A percentile compares a stretch with the other conserved stretches of the same genome.
Evolutionary conservation across 192 early-diverging fungal species (phyloP).

Genomic region (Podila epicladia): DNA sequence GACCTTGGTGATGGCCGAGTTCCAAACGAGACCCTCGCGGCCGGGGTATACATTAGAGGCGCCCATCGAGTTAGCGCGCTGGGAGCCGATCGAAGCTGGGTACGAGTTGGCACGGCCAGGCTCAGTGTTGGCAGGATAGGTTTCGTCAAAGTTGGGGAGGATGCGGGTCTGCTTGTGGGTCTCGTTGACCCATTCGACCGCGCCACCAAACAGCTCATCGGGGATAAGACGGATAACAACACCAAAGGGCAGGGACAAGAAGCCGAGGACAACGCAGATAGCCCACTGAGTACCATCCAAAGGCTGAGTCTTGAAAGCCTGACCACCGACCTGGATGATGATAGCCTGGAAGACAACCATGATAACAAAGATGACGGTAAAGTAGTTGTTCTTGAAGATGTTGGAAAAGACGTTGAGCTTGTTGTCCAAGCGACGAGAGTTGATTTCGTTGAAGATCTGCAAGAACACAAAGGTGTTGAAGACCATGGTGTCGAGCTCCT

Average conservation of each 20-base stretch:
- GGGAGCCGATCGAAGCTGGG: conserved; percentile 28
- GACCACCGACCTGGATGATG: conserved; percentile 89
- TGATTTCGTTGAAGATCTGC: conserved; percentile 93
- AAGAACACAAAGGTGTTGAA: conserved; percentile 93
- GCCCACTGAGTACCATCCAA: conserved; percentile 80
- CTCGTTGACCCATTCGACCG: conserved; percentile 38
- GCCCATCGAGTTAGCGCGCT: conserved; percentile 32
- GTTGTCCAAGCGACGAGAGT: conserved; percentile 78
- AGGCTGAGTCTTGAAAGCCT: conserved; percentile 81
- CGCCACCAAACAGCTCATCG: conserved; percentile 59
- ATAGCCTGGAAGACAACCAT: conserved; percentile 82
- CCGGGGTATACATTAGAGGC: conserved; percentile 32
- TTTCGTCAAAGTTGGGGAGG: conserved; percentile 41
- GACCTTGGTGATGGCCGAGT: conserved; percentile 51
- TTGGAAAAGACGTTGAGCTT: conserved; percentile 88
- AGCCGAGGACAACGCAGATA: conserved; percentile 80
- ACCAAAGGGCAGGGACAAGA: conserved; percentile 84
- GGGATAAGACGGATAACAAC: conserved; percentile 85
- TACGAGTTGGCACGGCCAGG: conserved; percentile 32
- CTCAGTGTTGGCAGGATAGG: conserved; percentile 17
- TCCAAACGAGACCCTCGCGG: conserved; percentile 60
- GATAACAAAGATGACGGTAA: conserved; percentile 80
- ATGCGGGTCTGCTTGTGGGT: not conserved
- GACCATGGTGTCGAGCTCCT: conserved; percentile 75
- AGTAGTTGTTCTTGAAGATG: conserved; percentile 80